Evolutionary conservation across 257 asterid genomes (phyloP).

Genomic region (Solanum verrucosum): DNA sequence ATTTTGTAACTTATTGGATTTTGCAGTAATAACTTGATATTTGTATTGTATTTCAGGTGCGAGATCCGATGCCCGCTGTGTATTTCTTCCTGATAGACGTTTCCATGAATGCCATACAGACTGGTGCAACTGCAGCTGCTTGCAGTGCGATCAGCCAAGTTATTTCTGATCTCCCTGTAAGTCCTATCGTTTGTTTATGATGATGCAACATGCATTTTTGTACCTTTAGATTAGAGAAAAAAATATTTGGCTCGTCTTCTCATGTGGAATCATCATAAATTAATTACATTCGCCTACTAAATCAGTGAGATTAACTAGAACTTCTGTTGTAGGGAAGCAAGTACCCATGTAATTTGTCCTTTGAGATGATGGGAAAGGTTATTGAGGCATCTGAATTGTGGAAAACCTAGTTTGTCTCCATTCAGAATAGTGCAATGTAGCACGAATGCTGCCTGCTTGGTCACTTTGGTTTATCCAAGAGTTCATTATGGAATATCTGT

Average conservation of each 20-base stretch:
- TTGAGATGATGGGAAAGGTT: neutral
- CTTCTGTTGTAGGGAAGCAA: neutral
- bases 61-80: slow-evolving; percentile 99
- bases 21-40: neutral
- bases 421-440: neutral
- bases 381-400: neutral
- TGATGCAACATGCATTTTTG: neutral
- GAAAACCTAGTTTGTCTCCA: neutral
- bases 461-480: neutral
- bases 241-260: neutral
- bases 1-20: neutral
- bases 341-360: neutral
- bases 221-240: neutral
- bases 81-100: slow-evolving; percentile 92
- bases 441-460: neutral
- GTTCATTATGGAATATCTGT: neutral
- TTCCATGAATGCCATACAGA: slow-evolving; percentile 89
- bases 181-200: slow-evolving; percentile 20
- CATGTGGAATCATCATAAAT: neutral
- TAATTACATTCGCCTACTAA: neutral
- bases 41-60: slow-evolving; percentile 49
- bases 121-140: slow-evolving; percentile 99
- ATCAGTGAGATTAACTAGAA: neutral
- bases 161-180: slow-evolving; percentile 93
- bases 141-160: slow-evolving; percentile 98